These are phyloP conservation scores for Penicillium hordei DNA, from an alignment of 2,329 filamentous ascomycete species.

Conservation along the genomic window DNA sequence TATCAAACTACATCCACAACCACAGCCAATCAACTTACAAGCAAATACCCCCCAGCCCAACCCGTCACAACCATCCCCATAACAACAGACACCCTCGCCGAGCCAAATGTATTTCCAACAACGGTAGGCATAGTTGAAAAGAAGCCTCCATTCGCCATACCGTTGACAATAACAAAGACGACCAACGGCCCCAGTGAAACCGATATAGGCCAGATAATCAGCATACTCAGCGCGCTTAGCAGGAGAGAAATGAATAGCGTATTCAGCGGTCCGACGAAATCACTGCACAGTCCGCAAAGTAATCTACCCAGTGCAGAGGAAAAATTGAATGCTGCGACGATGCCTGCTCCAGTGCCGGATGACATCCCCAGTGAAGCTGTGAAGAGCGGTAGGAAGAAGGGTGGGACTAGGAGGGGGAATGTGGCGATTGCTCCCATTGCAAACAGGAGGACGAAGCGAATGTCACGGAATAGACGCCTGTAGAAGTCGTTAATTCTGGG, in stretches of 20 bases:
- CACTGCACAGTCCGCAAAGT: slow-evolving; percentile 54
- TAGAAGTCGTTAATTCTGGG: not conserved
- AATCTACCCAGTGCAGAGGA: slow-evolving; percentile 60
- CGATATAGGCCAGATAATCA: slow-evolving; percentile 62
- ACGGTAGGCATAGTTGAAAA: slow-evolving; percentile 65
- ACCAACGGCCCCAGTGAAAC: slow-evolving; percentile 55
- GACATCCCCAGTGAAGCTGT: slow-evolving; percentile 56
- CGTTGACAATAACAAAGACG: slow-evolving; percentile 61
- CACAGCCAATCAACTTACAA: slow-evolving; percentile 44
- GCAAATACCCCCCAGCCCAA: slow-evolving; percentile 62
- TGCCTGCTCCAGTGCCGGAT: slow-evolving; percentile 54
- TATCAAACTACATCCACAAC: not conserved
- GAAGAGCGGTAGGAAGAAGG: slow-evolving; percentile 62
- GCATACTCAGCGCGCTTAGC: slow-evolving; percentile 58
- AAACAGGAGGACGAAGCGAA: slow-evolving; percentile 56
- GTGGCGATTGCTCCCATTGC: slow-evolving; percentile 56
- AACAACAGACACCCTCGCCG: slow-evolving; percentile 54
- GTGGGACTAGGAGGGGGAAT: slow-evolving; percentile 61
- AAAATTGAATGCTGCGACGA: slow-evolving; percentile 63
- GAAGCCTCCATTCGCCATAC: slow-evolving; percentile 61
- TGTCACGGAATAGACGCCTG: slow-evolving; percentile 53
- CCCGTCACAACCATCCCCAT: slow-evolving; percentile 64
- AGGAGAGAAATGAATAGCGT: slow-evolving; percentile 53
- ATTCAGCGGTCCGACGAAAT: slow-evolving; percentile 57
- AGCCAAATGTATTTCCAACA: slow-evolving; percentile 60